Evolutionary conservation across 306 rosid genomes (phyloP), one percentile per base, ranked within the genome.

Genomic region (Quercus suber): DNA sequence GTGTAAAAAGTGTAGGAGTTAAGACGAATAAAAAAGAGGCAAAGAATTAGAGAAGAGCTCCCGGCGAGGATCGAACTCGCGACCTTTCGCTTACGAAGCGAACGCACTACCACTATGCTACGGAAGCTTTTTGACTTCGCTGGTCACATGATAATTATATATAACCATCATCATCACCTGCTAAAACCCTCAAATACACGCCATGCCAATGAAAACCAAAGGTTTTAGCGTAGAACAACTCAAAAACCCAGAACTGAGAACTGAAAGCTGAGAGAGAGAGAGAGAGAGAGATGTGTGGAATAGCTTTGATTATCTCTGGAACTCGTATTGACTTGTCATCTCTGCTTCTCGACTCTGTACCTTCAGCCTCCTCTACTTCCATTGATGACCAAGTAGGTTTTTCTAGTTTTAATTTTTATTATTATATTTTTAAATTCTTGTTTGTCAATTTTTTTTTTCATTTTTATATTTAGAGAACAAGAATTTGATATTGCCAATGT

Each of bases 61-160:
- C 91, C 92, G 84, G 92, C 89, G 92, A 91, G 91, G 89, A 88
- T 91, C 91, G 94, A 92, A 92, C 97, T 88, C 94, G 88, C 94
- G 94, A 89, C 92, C 92, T 89, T 89, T 88, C 93, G 89, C 97
- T 91, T 92, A 92, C 91, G 94, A 89, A 92, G 94, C 92, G 94
- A 89, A 88, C 89, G 92, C 97, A 92, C 91, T 88, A 89, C 97
- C 97, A 89, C 94, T 89, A 87, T 86, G 94, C 94, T 88, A 92
- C 84, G 90, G 94, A 92, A 88, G 92, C 96, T 0, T 14, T 0
- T 0, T 19, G 0, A 0, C 0, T 0, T 11, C 1, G 2, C 30
- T 1, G 0, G 17, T 12, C 53, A 49, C 17, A 3, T 49, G 53
- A 13, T 49, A 10, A 12, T 11, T 2, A 49, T 12, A 49, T 49